Percentiles rank a stretch among this genome's conserved stretches.
Conservation (phyloP, 306 rosid species). For the Cucumis melo region DNA sequence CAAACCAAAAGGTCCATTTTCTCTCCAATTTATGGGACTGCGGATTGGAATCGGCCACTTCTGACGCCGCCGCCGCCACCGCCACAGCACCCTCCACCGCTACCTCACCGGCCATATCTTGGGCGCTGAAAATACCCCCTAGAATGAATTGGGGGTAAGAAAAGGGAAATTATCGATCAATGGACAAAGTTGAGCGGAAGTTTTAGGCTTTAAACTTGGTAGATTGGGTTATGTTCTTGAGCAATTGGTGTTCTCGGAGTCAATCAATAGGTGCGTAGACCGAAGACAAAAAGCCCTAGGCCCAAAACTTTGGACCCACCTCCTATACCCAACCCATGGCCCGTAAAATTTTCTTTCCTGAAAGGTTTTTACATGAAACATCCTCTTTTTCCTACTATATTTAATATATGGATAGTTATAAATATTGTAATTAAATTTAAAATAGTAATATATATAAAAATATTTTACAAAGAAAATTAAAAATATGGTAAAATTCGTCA, state of each 20-base stretch:
- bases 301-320: background rate
- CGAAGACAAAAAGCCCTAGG: background rate
- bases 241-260: background rate
- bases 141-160: background rate
- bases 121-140: background rate
- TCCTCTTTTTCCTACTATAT: too few species aligned
- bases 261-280: background rate
- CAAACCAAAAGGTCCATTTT: slow-evolving; percentile 94
- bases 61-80: slow-evolving; percentile 15
- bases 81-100: slow-evolving; percentile 15
- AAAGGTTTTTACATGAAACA: too few species aligned
- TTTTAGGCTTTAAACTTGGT: background rate
- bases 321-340: background rate
- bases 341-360: background rate
- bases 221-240: background rate
- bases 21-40: slow-evolving; percentile 56
- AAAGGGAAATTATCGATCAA: background rate
- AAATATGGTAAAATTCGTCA: too few species aligned
- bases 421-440: too few species aligned
- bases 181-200: background rate
- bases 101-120: slow-evolving; percentile 54
- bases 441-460: too few species aligned
- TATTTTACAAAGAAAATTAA: too few species aligned
- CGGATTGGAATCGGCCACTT: slow-evolving; percentile 1
- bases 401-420: too few species aligned